These are phyloP conservation scores for Talaromyces sp. DNA, from an alignment of 2,329 filamentous ascomycete genomes.

Conservation along the genomic window DNA sequence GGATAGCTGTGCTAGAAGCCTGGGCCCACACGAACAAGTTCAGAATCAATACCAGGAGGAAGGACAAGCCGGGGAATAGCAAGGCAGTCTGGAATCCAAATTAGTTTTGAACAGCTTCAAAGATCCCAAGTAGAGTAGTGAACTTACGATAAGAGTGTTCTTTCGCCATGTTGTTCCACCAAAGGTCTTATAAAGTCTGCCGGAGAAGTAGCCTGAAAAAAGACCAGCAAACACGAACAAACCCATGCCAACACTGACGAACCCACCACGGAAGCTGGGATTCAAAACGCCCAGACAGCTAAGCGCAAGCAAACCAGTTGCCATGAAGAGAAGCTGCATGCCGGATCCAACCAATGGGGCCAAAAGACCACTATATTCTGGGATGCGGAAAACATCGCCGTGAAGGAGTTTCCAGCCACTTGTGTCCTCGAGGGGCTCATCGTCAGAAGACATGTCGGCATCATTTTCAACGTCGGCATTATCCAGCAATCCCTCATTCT, in stretches of 20 bases:
- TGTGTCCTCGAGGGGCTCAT: slow-evolving; percentile 74
- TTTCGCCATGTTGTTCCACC: slow-evolving; percentile 73
- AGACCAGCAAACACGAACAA: slow-evolving; percentile 81
- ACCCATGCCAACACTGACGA: slow-evolving; percentile 79
- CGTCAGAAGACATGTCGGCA: slow-evolving; percentile 65
- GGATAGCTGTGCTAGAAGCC: slow-evolving; percentile 83
- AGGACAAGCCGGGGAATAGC: slow-evolving; percentile 77
- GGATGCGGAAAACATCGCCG: slow-evolving; percentile 82
- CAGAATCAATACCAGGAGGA: slow-evolving; percentile 73
- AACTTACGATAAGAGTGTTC: slow-evolving; percentile 67
- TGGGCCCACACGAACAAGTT: slow-evolving; percentile 92
- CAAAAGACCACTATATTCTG: slow-evolving; percentile 69
- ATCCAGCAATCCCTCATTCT: slow-evolving; percentile 61
- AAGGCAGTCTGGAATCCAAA: slow-evolving; percentile 60
- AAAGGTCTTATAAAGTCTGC: slow-evolving; percentile 80
- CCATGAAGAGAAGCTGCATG: slow-evolving; percentile 84
- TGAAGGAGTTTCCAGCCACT: slow-evolving; percentile 89
- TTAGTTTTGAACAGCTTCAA: slow-evolving; percentile 13
- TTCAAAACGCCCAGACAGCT: slow-evolving; percentile 79
- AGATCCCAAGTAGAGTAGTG: neutral
- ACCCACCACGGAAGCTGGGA: slow-evolving; percentile 86
- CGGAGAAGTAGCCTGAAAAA: slow-evolving; percentile 87
- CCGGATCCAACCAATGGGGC: slow-evolving; percentile 83
- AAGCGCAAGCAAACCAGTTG: slow-evolving; percentile 69
- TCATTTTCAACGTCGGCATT: slow-evolving; percentile 55